These are phyloP conservation scores for Kwoniella pini DNA, from an alignment of 768 basidiomycete genomes.

Conservation along the genomic window DNA sequence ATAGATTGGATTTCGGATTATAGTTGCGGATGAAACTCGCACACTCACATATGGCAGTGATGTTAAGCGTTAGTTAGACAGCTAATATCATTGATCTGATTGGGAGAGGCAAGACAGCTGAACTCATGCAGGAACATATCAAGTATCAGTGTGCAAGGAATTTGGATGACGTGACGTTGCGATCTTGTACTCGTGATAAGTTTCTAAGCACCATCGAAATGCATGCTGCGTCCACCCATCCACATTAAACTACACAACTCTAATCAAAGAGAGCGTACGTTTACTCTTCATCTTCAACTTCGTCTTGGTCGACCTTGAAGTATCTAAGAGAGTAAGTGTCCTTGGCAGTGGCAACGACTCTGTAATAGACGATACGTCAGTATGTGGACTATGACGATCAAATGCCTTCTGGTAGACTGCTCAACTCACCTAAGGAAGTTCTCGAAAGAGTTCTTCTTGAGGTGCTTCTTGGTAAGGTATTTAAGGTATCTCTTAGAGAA, in stretches of 20 bases:
- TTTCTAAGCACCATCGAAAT: constrained; percentile 11
- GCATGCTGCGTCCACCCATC: constrained; percentile 3
- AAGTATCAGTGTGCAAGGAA: too few relatives aligned
- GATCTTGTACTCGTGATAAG: not conserved
- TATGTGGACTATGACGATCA: not conserved
- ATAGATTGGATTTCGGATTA: too few relatives aligned
- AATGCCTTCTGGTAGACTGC: not conserved
- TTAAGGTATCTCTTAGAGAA: constrained; percentile 96
- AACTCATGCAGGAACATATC: too few relatives aligned
- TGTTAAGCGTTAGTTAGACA: too few relatives aligned
- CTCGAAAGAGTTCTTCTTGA: constrained; percentile 91
- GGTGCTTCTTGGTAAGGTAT: constrained; percentile 98
- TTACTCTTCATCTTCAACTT: constrained; percentile 56
- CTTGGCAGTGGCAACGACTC: constrained; percentile 90
- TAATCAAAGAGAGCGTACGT: constrained; percentile 9
- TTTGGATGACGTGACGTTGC: too few relatives aligned
- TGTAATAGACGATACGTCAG: constrained; percentile 41
- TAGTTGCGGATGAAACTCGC: too few relatives aligned
- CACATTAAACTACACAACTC: not conserved
- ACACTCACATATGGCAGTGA: too few relatives aligned
- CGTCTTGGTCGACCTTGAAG: constrained; percentile 61
- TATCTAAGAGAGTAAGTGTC: constrained; percentile 91
- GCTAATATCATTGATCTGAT: too few relatives aligned
- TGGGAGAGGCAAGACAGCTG: too few relatives aligned
- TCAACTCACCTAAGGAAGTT: constrained; percentile 87